Conservation (phyloP, 2,329 filamentous ascomycete genomes). For the Neocucurbitaria cava region DNA sequence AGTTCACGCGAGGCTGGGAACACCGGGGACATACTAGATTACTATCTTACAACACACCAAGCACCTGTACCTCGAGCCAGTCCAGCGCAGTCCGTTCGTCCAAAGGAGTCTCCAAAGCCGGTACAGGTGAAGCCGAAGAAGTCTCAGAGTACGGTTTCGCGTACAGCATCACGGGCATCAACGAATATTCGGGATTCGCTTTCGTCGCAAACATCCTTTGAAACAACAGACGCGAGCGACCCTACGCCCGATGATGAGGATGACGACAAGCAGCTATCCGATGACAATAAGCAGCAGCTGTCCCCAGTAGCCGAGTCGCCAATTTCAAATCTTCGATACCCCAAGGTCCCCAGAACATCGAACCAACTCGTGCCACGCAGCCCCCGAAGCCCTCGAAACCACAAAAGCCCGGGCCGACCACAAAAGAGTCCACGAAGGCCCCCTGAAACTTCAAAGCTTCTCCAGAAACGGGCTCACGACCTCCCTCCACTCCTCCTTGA, state of each 20-base stretch:
- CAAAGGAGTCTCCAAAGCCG: constrained; percentile 27
- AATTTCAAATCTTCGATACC: constrained; percentile 54
- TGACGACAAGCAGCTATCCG: constrained; percentile 41
- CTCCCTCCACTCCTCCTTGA: constrained; percentile 44
- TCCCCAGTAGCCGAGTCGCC: constrained; percentile 54
- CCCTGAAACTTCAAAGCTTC: constrained; percentile 15
- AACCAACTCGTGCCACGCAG: constrained; percentile 55
- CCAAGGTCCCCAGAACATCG: constrained; percentile 56
- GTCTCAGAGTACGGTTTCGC: constrained; percentile 39
- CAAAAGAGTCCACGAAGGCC: constrained; percentile 16
- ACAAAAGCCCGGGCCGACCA: not conserved
- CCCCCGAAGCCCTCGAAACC: constrained; percentile 31
- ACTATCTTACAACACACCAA: constrained; percentile 40
- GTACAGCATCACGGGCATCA: constrained; percentile 35
- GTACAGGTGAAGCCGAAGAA: constrained; percentile 31
- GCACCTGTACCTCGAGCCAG: constrained; percentile 22
- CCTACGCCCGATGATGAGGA: constrained; percentile 56
- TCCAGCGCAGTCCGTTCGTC: constrained; percentile 12
- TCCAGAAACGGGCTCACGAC: constrained; percentile 23
- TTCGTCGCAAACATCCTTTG: constrained; percentile 54
- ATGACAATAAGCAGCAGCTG: constrained; percentile 35
- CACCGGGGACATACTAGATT: constrained; percentile 45
- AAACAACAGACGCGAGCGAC: constrained; percentile 54
- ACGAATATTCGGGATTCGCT: constrained; percentile 42
- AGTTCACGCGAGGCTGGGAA: constrained; percentile 30